A percentile compares a stretch with the other conserved stretches of the same genome.
Evolutionary conservation across 331 rosid genomes (phyloP).

Genomic region (Quercus phellos): DNA sequence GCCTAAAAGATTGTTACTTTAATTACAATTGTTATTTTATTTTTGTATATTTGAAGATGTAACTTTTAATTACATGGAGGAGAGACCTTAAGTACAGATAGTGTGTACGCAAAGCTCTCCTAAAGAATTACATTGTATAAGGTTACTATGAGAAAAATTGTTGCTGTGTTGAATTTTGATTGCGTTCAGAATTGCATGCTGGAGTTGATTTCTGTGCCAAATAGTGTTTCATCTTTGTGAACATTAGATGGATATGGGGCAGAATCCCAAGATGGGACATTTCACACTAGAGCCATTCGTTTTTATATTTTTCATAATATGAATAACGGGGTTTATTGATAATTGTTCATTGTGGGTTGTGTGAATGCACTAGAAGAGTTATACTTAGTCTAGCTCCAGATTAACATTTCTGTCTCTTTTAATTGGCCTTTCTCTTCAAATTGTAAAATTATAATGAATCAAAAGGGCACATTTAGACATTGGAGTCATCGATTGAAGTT

Average conservation of each 20-base stretch:
- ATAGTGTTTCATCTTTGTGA: neutral
- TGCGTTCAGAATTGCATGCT: neutral
- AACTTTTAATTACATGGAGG: too few species aligned
- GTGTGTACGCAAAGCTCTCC: too few species aligned
- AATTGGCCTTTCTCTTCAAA: neutral
- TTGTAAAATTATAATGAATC: neutral
- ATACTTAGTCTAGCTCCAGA: neutral
- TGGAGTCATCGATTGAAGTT: neutral
- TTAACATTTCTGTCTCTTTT: neutral
- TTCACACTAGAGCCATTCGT: neutral
- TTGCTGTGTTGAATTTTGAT: neutral
- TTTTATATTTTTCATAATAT: neutral
- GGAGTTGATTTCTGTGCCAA: neutral
- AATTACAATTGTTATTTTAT: neutral
- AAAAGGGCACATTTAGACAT: neutral
- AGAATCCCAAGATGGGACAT: neutral
- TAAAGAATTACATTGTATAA: too few species aligned
- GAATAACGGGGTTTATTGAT: too few species aligned
- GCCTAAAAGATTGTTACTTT: neutral
- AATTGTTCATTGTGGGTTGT: too few species aligned
- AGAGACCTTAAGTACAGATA: too few species aligned
- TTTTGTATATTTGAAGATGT: too few species aligned
- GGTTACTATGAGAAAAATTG: neutral
- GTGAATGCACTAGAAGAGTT: neutral
- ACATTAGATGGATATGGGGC: neutral